Conservation (phyloP, 371 early-diverging fungal species). For the Mucor piriformis region DNA sequence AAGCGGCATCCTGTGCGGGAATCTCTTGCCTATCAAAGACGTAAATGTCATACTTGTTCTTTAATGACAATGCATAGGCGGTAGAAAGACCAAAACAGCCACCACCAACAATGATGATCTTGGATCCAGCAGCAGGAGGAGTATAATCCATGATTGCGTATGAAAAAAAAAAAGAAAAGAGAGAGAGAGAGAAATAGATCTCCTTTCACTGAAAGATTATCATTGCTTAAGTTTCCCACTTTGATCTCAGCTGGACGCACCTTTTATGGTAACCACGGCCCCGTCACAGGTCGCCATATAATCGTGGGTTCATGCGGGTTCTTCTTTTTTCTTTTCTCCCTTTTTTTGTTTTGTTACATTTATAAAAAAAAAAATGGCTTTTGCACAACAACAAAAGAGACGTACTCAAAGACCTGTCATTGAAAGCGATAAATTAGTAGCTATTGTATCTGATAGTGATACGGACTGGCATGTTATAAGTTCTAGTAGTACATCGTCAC, state of each 20-base stretch:
- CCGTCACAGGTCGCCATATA: too few relatives aligned
- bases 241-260: too few relatives aligned
- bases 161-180: constrained; percentile 6
- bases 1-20: constrained; percentile 52
- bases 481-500: constrained; percentile 27
- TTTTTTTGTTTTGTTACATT: constrained; percentile 2
- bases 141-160: constrained; percentile 7
- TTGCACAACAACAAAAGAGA: constrained; percentile 47
- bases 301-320: background rate
- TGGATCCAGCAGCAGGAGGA: constrained; percentile 21
- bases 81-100: constrained; percentile 60
- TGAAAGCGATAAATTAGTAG: background rate
- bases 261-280: too few relatives aligned
- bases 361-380: constrained; percentile 37
- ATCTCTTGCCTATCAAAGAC: constrained; percentile 49
- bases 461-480: constrained; percentile 55
- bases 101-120: constrained; percentile 56
- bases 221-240: too few relatives aligned
- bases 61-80: constrained; percentile 43
- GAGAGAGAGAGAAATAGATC: background rate
- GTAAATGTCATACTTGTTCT: constrained; percentile 38
- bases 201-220: background rate
- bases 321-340: background rate
- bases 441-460: constrained; percentile 40
- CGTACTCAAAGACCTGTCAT: constrained; percentile 15